phyloP scores from a whole-genome alignment of 1,284 basidiomycete species.

The Cystobasidium slooffiae region DNA sequence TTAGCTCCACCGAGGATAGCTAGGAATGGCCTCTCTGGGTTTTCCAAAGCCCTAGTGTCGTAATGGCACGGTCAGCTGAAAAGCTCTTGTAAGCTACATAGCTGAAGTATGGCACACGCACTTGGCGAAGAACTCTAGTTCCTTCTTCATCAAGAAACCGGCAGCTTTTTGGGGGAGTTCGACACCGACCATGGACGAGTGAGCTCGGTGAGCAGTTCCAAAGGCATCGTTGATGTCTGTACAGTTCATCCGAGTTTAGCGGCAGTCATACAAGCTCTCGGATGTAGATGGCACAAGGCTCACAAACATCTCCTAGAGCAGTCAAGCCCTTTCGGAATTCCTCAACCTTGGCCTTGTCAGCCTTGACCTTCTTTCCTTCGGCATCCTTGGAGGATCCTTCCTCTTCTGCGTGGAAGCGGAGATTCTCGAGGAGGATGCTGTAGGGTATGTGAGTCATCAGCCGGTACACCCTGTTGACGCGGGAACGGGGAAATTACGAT shows the following conservation, averaged over 20 bases:
- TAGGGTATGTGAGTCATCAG: not conserved
- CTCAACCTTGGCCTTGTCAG: constrained; percentile 78
- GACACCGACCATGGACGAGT: constrained; percentile 98
- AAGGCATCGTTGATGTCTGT: constrained; percentile 93
- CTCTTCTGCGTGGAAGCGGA: constrained; percentile 98
- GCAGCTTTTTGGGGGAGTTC: constrained; percentile 90
- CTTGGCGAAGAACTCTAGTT: constrained; percentile 98
- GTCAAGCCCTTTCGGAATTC: constrained; percentile 87
- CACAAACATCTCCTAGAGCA: constrained; percentile 81
- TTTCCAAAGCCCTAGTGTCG: constrained; percentile 73
- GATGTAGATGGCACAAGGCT: not conserved
- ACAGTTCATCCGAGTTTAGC: not conserved
- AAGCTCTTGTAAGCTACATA: not conserved
- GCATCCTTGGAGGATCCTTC: constrained; percentile 93
- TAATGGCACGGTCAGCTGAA: not conserved
- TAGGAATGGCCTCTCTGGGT: constrained; percentile 92
- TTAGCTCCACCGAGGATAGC: constrained; percentile 98
- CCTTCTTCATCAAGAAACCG: constrained; percentile 98
- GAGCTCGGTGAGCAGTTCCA: constrained; percentile 96
- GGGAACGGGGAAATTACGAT: too few relatives aligned
- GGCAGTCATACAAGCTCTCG: not conserved
- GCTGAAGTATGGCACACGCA: constrained; percentile 1
- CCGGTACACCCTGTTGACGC: not conserved
- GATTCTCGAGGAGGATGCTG: constrained; percentile 87
- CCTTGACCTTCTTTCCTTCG: constrained; percentile 90